phyloP scores from a whole-genome alignment of 345 rosid species.

The Excoecaria cochinchinensis region DNA sequence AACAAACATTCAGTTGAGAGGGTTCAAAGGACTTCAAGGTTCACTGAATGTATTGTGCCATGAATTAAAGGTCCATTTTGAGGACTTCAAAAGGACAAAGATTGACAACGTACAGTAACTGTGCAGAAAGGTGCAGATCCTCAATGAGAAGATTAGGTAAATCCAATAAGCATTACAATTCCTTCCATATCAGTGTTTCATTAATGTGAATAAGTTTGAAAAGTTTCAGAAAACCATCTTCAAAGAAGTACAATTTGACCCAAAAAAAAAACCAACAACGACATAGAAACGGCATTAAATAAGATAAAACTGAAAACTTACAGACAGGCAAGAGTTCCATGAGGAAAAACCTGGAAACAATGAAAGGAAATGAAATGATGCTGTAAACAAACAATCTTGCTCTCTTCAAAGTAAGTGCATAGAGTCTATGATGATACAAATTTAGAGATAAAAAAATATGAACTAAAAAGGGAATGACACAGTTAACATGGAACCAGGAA shows the following conservation, averaged over 20 bases:
- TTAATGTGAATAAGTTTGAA: neutral
- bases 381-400: neutral
- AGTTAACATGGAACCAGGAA: neutral
- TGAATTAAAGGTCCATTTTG: neutral
- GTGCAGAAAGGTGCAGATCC: neutral
- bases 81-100: neutral
- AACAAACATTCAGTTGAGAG: no score
- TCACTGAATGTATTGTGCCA: no score
- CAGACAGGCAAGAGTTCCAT: neutral
- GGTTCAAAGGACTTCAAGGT: no score
- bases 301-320: conserved; percentile 1
- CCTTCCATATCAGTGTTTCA: neutral
- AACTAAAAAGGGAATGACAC: neutral
- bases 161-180: neutral
- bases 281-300: neutral
- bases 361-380: neutral
- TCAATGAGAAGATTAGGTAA: neutral
- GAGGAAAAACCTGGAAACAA: neutral
- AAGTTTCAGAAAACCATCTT: neutral
- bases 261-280: neutral
- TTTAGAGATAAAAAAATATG: neutral
- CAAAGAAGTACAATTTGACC: neutral
- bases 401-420: neutral
- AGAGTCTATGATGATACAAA: neutral
- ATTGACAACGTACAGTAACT: neutral